Evolutionary conservation across 1,284 basidiomycete species (phyloP).

Genomic region (Mycena citricolor): DNA sequence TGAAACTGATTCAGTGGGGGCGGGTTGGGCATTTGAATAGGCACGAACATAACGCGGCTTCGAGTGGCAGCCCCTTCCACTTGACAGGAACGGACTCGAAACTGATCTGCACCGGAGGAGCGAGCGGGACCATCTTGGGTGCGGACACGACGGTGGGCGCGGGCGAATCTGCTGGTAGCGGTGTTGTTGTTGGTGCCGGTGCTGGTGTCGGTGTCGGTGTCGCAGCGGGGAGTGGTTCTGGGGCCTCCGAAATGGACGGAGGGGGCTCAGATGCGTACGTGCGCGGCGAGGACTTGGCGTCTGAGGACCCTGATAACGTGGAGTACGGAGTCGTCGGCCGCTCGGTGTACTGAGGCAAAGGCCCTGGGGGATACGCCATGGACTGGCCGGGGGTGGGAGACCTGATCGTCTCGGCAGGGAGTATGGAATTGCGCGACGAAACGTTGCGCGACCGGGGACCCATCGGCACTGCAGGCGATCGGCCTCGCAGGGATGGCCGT

Average conservation of each 20-base stretch:
- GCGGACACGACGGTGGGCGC: constrained; percentile 25
- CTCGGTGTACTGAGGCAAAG: constrained; percentile 14
- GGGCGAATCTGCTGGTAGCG: constrained; percentile 4
- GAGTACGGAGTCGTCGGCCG: constrained; percentile 1
- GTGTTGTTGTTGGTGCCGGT: constrained; percentile 9
- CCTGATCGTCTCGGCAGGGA: too few relatives aligned
- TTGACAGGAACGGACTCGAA: constrained; percentile 57
- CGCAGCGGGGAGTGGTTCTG: too few relatives aligned
- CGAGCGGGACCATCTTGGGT: constrained; percentile 38
- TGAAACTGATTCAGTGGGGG: constrained; percentile 19
- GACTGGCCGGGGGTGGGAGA: not conserved
- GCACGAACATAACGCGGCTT: constrained; percentile 64
- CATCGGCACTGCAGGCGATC: constrained; percentile 20
- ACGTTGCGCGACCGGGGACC: constrained; percentile 16
- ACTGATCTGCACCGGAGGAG: constrained; percentile 46
- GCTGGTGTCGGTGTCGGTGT: constrained; percentile 9
- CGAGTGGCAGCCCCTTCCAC: constrained; percentile 67
- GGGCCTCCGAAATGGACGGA: not conserved
- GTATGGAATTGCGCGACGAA: constrained; percentile 11
- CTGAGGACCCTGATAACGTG: not conserved
- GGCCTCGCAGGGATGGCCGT: constrained; percentile 12
- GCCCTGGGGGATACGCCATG: not conserved
- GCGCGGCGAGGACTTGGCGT: constrained; percentile 11
- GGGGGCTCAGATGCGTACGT: constrained; percentile 2
- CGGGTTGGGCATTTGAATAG: not conserved